phyloP scores from a whole-genome alignment of 2,329 filamentous ascomycete genomes.

The Elsinoe arachidis region DNA sequence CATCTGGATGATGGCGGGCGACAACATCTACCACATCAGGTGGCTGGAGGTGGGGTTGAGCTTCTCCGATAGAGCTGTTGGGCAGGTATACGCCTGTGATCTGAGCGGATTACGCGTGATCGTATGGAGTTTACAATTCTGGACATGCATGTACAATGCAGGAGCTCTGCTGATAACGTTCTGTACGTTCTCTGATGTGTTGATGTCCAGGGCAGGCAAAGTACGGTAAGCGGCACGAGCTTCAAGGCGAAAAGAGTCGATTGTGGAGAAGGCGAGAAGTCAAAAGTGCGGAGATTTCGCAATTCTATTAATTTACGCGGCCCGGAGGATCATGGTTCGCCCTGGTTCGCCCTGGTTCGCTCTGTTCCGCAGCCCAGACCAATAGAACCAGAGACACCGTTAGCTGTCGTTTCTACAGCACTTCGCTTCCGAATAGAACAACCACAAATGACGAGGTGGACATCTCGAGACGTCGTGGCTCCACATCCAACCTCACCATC shows the following conservation, averaged over 20 bases:
- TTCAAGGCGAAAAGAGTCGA: neutral
- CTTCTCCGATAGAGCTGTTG: neutral
- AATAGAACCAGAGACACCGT: neutral
- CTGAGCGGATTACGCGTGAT: neutral
- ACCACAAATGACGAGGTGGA: neutral
- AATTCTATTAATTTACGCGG: neutral
- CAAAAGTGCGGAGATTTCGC: slow-evolving; percentile 2
- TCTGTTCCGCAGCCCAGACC: neutral
- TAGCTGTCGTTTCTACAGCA: neutral
- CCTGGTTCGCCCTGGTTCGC: neutral
- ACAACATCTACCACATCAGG: neutral
- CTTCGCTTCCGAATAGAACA: neutral
- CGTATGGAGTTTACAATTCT: too few relatives aligned
- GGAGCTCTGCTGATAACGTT: too few relatives aligned
- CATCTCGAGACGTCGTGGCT: neutral
- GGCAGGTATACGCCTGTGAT: neutral
- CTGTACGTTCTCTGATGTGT: neutral
- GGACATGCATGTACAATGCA: too few relatives aligned
- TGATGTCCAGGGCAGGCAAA: neutral
- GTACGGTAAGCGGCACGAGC: neutral
- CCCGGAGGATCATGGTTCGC: neutral
- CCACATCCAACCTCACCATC: neutral
- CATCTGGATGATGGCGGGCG: neutral
- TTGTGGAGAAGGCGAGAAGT: neutral
- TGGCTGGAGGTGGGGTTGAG: neutral